Evolutionary conservation across 352 stramenopile genomes (phyloP), one percentile per base, ranked within the genome.

Genomic region (Plasmopara halstedii): DNA sequence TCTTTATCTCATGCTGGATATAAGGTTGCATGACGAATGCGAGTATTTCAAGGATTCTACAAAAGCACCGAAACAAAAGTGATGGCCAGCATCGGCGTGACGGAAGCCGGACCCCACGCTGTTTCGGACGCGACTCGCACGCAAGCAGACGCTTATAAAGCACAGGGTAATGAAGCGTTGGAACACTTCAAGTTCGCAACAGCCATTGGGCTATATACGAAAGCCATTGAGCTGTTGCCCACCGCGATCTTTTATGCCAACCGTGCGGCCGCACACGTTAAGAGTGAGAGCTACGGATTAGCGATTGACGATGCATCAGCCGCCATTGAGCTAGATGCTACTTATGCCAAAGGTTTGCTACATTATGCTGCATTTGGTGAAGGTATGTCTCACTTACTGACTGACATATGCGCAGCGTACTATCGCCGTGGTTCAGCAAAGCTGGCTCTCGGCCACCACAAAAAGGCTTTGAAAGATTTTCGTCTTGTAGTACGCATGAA

Each of bases 381-480:
- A n/a, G n/a, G n/a, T n/a, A n/a, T n/a, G n/a, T n/a, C n/a, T n/a
- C 6, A 32, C 14, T 34, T 20, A 58, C 11, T 44, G 27, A 43
- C 46, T 57, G 18, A 10, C n/a, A 15, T 42, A 13, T 27, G 22
- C 6, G 15, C 40, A 69, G 86, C 79, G n/a, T 99, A 99, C 67
- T 99, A 99, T 67, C 88, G 96, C 9, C 76, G 95, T 54, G 97
- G 91, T 13, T 97, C 91, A 40, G 96, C 97, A 20, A 80, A 99
- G 36, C 92, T 98, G 55, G 96, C 96, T 19, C 81, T 99, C 18
- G 90, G 90, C 8, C 84, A 98, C 56, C 92, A 97, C 67, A 98
- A 99, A 70, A 88, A 96, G 27, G 95, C 97, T 7, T 51, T 97
- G 7, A 98, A 98, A 62, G 96, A 99, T 55, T 99, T 99, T 67